Base-by-base conservation (phyloP, 2,329 filamentous ascomycete species). In the Xylariomycetidae sp. region DNA sequence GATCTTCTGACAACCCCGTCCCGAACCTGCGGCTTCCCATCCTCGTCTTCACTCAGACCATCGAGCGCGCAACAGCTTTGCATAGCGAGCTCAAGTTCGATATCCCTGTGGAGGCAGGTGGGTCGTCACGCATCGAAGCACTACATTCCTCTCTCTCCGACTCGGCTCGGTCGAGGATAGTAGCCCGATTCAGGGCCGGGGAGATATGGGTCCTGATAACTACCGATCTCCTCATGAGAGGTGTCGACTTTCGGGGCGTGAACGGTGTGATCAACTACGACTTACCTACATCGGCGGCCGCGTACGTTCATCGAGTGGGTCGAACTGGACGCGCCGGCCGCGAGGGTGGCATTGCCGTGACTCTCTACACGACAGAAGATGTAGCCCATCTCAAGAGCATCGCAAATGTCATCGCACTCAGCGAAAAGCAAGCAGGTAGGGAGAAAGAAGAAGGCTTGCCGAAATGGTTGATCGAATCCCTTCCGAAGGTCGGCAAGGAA, bases 241-340 rank as follows among this genome's bases (percentile, higher is more conserved):
- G 92, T 14, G 82, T 98, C 25, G 92, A 98, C 61, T 96, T 98
- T 65, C 80, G 85, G 7, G 92, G 92, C 31, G 82, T 98, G 43
- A 96, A 96, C 52, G 88, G 89, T 28, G 89, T 98, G 0, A 85
- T 98, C 32, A 98, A 97, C 63, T 98, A 96, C 63, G 92, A 98
- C 58, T 88, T 96, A 7, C 92, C 92, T 0, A 87, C 82, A n/a
- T 89, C 85, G 0, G 84, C 85, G 5, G 90, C 89, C 0, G 80
- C 80, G 1, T 98, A 98, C 55, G 85, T 98, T 6, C 92, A 98
- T 62, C 85, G 92, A 9, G 88, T 92, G 0, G 92, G 92, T 1
- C 77, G 92, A 29, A 97, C 92, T 0, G 92, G 90, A 0, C 76
- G 92, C 15, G 92, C 89, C 0, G 92, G 92, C 0, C 76, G 89